Conservation (phyloP, 345 rosid species). For the Stellera chamaejasme region DNA sequence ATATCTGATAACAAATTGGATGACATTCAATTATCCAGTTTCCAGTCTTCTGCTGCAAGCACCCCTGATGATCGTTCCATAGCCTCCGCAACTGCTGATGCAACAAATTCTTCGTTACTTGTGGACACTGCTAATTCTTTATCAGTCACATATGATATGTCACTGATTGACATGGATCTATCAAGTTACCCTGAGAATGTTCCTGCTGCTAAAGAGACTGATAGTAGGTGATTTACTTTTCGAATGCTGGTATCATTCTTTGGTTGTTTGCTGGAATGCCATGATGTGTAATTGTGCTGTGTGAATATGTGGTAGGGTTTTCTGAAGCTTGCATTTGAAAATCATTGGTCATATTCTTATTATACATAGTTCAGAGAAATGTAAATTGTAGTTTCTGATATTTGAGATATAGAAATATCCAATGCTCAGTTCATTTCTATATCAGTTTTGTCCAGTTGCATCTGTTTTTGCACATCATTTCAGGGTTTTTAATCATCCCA, state of each 20-base stretch:
- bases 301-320: background rate
- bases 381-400: constrained; percentile 5
- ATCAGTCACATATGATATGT: constrained; percentile 55
- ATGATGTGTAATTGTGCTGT: constrained; percentile 7
- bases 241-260: background rate
- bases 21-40: constrained; percentile 55
- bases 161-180: constrained; percentile 75
- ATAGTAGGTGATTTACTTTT: constrained; percentile 29
- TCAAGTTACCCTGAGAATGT: constrained; percentile 64
- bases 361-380: background rate
- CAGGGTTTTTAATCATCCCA: too few species aligned
- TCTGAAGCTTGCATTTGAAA: too few species aligned
- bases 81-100: constrained; percentile 33
- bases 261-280: background rate
- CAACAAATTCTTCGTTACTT: constrained; percentile 53
- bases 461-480: too few species aligned
- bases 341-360: background rate
- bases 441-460: too few species aligned
- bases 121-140: constrained; percentile 44
- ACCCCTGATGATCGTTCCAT: constrained; percentile 26
- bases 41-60: constrained; percentile 52
- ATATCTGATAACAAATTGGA: constrained; percentile 61
- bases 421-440: too few species aligned
- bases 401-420: too few species aligned
- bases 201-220: constrained; percentile 49